phyloP scores from a whole-genome alignment of 2,329 filamentous ascomycete species.

The Passalora sequoiae region DNA sequence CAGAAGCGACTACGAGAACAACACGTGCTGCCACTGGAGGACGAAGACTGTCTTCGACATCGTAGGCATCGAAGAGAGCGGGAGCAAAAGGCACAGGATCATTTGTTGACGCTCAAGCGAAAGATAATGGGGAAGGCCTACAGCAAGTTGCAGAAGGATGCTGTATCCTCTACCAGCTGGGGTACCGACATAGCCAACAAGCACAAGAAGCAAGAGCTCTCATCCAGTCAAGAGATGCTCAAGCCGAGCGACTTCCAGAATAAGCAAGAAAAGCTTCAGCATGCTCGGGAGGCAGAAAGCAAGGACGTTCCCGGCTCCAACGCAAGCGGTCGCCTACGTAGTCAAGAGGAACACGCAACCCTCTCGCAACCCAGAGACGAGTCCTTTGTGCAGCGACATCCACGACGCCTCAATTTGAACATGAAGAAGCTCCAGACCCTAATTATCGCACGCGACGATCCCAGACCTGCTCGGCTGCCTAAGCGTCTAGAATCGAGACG shows the following conservation, averaged over 20 bases:
- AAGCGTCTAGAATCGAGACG: neutral
- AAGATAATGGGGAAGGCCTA: too few species aligned
- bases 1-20: neutral
- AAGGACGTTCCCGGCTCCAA: neutral
- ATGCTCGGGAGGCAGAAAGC: too few species aligned
- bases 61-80: neutral
- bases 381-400: neutral
- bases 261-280: neutral
- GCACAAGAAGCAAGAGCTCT: neutral
- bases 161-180: too few species aligned
- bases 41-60: neutral
- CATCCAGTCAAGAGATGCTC: neutral
- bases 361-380: neutral
- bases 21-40: neutral
- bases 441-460: conserved; percentile 1
- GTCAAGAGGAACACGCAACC: neutral
- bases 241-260: neutral
- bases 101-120: neutral
- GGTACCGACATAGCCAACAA: too few species aligned
- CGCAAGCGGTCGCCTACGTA: neutral
- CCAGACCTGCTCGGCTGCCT: neutral
- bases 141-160: too few species aligned
- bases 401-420: neutral
- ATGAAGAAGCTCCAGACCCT: neutral
- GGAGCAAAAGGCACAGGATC: neutral